phyloP scores from a whole-genome alignment of 192 early-diverging fungal species.

The Coemansia sp. region DNA sequence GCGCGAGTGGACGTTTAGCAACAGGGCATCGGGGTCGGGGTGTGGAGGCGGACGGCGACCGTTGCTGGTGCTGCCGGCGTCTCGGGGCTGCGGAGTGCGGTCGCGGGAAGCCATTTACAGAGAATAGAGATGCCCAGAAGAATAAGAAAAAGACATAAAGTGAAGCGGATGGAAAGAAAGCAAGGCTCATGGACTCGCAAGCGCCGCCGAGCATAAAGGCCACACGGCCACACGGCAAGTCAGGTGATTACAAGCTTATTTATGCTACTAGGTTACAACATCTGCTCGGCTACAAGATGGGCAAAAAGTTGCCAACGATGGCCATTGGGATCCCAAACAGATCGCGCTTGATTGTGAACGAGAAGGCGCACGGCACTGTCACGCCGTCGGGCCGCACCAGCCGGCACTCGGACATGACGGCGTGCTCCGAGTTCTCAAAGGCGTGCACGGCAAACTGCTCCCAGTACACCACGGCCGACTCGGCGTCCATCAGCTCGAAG shows the following conservation, averaged over 20 bases:
- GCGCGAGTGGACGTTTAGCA: slow-evolving; percentile 30
- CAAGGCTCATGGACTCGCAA: not conserved
- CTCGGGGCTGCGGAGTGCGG: slow-evolving; percentile 5
- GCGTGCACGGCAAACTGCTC: slow-evolving; percentile 88
- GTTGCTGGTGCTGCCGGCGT: slow-evolving; percentile 13
- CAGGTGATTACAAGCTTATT: not conserved
- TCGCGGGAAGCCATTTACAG: not conserved
- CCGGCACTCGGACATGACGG: slow-evolving; percentile 85
- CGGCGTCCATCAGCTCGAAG: slow-evolving; percentile 83
- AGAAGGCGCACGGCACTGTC: slow-evolving; percentile 85
- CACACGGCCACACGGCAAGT: not conserved
- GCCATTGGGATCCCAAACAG: slow-evolving; percentile 93
- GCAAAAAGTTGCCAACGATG: slow-evolving; percentile 69
- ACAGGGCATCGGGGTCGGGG: not conserved
- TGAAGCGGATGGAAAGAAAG: not conserved
- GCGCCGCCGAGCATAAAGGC: not conserved
- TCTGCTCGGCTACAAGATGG: slow-evolving; percentile 30
- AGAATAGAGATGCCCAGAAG: not conserved
- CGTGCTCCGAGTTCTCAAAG: slow-evolving; percentile 88
- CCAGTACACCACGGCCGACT: slow-evolving; percentile 93
- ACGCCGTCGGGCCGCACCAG: slow-evolving; percentile 67
- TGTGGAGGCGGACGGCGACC: not conserved
- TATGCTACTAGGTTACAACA: too few species aligned
- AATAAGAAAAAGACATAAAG: not conserved
- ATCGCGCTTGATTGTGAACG: slow-evolving; percentile 94